phyloP scores from a whole-genome alignment of 2,329 filamentous ascomycete genomes.

The Aspergillus brunneoviolaceus region DNA sequence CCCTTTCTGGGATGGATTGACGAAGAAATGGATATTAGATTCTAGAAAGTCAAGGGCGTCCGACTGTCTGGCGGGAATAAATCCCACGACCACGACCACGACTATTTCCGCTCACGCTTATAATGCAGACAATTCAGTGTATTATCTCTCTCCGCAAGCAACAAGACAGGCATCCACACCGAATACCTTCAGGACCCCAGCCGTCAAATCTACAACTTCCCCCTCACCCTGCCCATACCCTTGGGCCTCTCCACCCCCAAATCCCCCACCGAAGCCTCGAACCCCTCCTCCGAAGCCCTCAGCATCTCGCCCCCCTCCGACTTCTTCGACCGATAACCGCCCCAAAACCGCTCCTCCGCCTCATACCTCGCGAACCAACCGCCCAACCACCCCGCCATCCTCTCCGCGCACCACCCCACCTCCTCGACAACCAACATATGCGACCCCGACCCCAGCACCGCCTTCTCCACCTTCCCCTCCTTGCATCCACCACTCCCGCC shows the following conservation, averaged over 20 bases:
- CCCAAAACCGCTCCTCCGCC: constrained; percentile 19
- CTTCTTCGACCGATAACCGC: constrained; percentile 16
- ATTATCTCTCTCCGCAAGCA: too few species aligned
- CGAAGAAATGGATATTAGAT: too few species aligned
- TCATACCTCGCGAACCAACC: constrained; percentile 17
- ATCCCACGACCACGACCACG: too few species aligned
- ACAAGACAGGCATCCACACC: too few species aligned
- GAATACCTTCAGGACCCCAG: too few species aligned
- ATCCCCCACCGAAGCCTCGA: constrained; percentile 9
- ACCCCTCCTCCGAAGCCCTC: constrained; percentile 12
- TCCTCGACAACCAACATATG: constrained; percentile 21
- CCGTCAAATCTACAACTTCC: constrained; percentile 6
- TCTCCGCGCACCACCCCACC: constrained; percentile 19
- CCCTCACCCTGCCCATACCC: background rate
- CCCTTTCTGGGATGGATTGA: too few species aligned
- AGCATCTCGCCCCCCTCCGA: constrained; percentile 20
- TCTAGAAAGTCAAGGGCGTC: too few species aligned
- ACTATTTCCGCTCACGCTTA: too few species aligned
- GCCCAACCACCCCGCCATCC: constrained; percentile 17
- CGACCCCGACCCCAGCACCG: constrained; percentile 7
- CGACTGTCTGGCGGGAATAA: too few species aligned
- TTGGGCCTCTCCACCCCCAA: background rate
- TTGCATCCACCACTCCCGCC: constrained; percentile 26
- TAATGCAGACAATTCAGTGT: too few species aligned
- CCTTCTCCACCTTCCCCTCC: constrained; percentile 20